These are phyloP conservation scores for Cyathus striatus DNA, from an alignment of 768 basidiomycete genomes.

Conservation along the genomic window DNA sequence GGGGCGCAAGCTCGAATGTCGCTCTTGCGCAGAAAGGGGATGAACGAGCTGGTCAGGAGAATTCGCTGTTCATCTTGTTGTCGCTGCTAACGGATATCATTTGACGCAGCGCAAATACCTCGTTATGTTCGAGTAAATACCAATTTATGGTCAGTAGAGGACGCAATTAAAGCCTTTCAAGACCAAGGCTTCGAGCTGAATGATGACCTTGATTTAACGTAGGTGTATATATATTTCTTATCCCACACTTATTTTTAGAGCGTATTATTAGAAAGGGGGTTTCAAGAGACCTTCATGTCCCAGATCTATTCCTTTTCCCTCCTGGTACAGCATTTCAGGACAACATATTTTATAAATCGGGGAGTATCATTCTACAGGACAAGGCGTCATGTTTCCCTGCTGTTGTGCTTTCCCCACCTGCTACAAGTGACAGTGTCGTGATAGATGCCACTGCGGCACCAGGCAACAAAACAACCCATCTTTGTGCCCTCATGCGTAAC, in stretches of 20 bases:
- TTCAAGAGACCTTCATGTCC: conserved; percentile 73
- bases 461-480: conserved; percentile 95
- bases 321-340: conserved; percentile 63
- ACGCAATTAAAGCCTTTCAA: conserved; percentile 55
- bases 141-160: conserved; percentile 56
- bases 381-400: conserved; percentile 98
- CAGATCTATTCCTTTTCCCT: conserved; percentile 75
- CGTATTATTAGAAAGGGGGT: conserved; percentile 69
- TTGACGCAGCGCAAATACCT: conserved; percentile 56
- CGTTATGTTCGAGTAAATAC: conserved; percentile 87
- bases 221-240: conserved; percentile 30
- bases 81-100: not conserved
- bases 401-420: conserved; percentile 72
- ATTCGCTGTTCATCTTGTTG: not conserved
- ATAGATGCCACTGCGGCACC: conserved; percentile 97
- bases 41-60: conserved; percentile 50
- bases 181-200: conserved; percentile 60
- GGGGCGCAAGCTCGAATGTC: conserved; percentile 56
- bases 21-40: conserved; percentile 63
- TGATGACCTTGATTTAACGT: conserved; percentile 53
- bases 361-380: conserved; percentile 91
- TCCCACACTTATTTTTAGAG: conserved; percentile 1
- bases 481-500: conserved; percentile 83
- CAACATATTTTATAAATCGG: conserved; percentile 66
- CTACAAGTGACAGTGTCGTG: conserved; percentile 46